phyloP scores from a whole-genome alignment of 2,329 filamentous ascomycete genomes.

The Neopestalotiopsis sp. region DNA sequence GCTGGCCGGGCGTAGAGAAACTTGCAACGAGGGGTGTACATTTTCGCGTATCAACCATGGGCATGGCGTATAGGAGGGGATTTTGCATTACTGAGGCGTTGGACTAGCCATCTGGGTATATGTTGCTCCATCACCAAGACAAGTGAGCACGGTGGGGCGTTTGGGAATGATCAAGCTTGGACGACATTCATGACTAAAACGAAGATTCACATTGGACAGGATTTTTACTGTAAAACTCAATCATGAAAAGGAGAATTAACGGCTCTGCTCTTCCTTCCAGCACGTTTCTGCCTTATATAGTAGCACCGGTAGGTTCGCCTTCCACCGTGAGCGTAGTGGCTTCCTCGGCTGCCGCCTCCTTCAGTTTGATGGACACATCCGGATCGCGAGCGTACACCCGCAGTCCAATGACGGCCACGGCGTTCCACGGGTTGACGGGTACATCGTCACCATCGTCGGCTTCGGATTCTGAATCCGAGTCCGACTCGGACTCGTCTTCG shows the following conservation, averaged over 20 bases:
- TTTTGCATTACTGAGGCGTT: background rate
- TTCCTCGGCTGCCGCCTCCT: constrained; percentile 15
- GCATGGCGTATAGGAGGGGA: background rate
- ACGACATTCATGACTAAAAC: background rate
- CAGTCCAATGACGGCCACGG: constrained; percentile 61
- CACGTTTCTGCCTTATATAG: constrained; percentile 1
- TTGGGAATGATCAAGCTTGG: background rate
- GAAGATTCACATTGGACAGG: background rate
- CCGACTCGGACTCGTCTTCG: constrained; percentile 23
- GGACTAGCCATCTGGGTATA: background rate
- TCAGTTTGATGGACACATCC: constrained; percentile 18
- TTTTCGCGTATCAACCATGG: background rate
- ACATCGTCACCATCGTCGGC: constrained; percentile 40
- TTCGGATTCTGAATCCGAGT: constrained; percentile 41
- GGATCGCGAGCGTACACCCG: constrained; percentile 50
- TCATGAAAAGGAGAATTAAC: no score
- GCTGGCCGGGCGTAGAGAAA: constrained; percentile 35
- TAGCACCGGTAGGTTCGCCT: constrained; percentile 19
- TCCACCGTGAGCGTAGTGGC: constrained; percentile 17
- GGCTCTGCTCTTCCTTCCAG: no score
- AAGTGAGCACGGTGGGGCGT: background rate
- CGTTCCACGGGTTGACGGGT: constrained; percentile 59
- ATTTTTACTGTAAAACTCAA: background rate
- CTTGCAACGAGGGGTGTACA: constrained; percentile 12
- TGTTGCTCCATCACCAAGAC: background rate